Conservation (phyloP, 2,329 filamentous ascomycete species). For the Simplicillium sp. region DNA sequence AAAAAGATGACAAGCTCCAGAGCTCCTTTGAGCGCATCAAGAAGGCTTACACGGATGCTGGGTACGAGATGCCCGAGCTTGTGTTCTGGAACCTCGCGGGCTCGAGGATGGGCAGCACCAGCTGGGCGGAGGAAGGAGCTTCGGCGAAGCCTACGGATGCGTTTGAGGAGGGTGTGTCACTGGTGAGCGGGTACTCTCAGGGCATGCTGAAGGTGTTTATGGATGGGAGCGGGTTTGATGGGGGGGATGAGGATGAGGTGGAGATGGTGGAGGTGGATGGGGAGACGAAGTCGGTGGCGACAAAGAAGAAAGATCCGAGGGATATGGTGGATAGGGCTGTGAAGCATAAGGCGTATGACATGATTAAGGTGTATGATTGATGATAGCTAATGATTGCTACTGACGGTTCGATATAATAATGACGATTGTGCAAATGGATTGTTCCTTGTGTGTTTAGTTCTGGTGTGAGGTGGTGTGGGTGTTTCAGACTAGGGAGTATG, state of each 20-base stretch:
- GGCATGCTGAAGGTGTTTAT: constrained; percentile 49
- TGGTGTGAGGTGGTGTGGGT: too few species aligned
- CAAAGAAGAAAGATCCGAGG: constrained; percentile 32
- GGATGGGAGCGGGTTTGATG: constrained; percentile 36
- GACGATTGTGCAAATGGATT: constrained; percentile 12
- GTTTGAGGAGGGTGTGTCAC: constrained; percentile 31
- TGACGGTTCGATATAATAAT: constrained; percentile 1
- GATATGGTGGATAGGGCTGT: constrained; percentile 38
- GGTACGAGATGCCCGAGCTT: constrained; percentile 50
- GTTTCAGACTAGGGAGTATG: too few species aligned
- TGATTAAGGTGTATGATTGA: constrained; percentile 46
- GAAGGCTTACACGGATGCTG: constrained; percentile 30
- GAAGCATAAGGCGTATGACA: constrained; percentile 42
- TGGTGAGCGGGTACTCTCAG: constrained; percentile 49
- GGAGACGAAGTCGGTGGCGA: constrained; percentile 17
- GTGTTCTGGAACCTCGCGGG: constrained; percentile 51
- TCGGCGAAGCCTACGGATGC: constrained; percentile 39
- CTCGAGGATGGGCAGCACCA: constrained; percentile 12
- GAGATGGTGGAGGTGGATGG: constrained; percentile 17
- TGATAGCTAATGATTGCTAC: too few species aligned
- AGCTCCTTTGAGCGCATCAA: constrained; percentile 42
- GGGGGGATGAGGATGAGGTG: constrained; percentile 16
- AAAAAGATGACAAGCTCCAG: constrained; percentile 16
- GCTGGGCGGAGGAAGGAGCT: constrained; percentile 6
- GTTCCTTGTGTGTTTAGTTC: too few species aligned